phyloP scores from a whole-genome alignment of 2,329 filamentous ascomycete genomes.

The Stromatinia cepivora region DNA sequence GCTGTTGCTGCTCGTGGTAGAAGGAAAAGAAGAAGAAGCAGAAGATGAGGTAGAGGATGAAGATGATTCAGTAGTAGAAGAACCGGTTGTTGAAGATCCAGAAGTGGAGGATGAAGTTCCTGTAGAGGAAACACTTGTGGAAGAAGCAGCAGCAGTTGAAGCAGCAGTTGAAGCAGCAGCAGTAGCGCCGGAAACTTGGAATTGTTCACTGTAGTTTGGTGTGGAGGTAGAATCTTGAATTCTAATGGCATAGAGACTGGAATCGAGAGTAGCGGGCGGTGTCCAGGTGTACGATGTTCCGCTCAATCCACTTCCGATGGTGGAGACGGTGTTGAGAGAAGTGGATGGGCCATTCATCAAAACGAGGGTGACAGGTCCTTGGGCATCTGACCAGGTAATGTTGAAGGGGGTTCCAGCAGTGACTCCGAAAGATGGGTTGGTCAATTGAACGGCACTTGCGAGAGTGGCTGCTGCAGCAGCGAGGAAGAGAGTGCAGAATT shows the following conservation, averaged over 20 bases:
- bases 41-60: neutral
- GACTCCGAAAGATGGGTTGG: conserved; percentile 35
- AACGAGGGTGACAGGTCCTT: conserved; percentile 36
- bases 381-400: conserved; percentile 35
- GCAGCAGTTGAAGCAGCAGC: conserved; percentile 24
- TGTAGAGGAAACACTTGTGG: conserved; percentile 22
- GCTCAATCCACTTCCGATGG: conserved; percentile 35
- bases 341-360: conserved; percentile 37
- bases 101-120: conserved; percentile 19
- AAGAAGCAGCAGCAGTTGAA: conserved; percentile 24
- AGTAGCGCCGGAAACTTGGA: conserved; percentile 33
- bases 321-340: conserved; percentile 32
- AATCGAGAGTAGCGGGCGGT: conserved; percentile 27
- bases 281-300: conserved; percentile 33
- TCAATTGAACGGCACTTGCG: conserved; percentile 34
- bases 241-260: conserved; percentile 35
- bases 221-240: conserved; percentile 30
- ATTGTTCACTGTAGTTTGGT: conserved; percentile 37
- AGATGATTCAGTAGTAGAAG: neutral
- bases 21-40: neutral
- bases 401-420: conserved; percentile 32
- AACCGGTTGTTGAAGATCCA: conserved; percentile 10
- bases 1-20: neutral
- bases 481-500: conserved; percentile 36
- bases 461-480: conserved; percentile 31